Evolutionary conservation across 2,329 filamentous ascomycete species (phyloP).

Genomic region (Trichophyton schoenleinii): DNA sequence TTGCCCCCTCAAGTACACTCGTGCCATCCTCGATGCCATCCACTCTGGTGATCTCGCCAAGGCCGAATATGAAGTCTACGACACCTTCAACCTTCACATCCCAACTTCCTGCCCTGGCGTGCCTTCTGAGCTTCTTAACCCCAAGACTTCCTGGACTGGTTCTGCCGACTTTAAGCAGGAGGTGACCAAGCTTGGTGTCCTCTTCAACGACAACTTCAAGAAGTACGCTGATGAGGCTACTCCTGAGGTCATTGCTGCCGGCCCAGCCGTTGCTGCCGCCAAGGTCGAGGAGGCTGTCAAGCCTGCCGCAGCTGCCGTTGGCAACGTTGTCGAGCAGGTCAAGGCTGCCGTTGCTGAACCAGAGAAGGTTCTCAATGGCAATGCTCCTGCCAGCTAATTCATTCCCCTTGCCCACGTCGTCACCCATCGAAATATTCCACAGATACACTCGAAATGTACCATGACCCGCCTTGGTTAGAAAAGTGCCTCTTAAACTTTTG

Average conservation of each 20-base stretch:
- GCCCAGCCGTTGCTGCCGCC: conserved; percentile 21
- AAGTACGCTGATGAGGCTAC: conserved; percentile 84
- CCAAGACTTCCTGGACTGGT: conserved; percentile 79
- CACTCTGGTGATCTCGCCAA: conserved; percentile 93
- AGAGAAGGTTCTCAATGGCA: not conserved
- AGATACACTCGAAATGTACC: not conserved
- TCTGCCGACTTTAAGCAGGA: conserved; percentile 72
- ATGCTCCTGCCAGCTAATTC: not conserved
- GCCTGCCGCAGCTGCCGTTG: not conserved
- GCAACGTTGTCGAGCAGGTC: not conserved
- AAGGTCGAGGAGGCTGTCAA: conserved; percentile 1
- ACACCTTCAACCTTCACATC: conserved; percentile 92
- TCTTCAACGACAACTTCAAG: conserved; percentile 96
- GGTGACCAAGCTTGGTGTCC: conserved; percentile 74
- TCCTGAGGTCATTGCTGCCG: conserved; percentile 55
- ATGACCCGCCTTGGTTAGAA: not conserved
- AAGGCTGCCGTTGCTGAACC: not conserved
- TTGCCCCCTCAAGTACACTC: conserved; percentile 96
- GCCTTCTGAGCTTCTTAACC: conserved; percentile 86
- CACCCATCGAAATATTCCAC: not conserved
- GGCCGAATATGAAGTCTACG: conserved; percentile 86
- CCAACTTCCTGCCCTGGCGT: conserved; percentile 84
- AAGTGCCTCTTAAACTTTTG: not conserved
- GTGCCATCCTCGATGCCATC: conserved; percentile 94
- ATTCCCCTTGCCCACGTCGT: not conserved